These are phyloP conservation scores for Xylaria bambusicola DNA, from an alignment of 495 filamentous ascomycete genomes.

Conservation along the genomic window DNA sequence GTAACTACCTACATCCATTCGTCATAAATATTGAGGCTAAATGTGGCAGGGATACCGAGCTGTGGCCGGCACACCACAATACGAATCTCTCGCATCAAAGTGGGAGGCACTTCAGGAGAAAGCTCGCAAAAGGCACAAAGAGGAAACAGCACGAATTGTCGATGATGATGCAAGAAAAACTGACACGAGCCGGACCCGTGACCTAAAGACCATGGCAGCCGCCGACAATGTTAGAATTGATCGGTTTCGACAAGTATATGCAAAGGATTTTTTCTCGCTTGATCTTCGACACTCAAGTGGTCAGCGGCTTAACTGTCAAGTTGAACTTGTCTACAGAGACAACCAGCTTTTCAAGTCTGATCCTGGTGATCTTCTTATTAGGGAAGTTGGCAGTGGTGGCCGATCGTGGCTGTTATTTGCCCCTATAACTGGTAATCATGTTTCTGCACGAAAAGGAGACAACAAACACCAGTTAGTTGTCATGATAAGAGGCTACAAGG, in stretches of 20 bases:
- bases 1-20: conserved; percentile 7
- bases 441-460: conserved; percentile 82
- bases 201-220: conserved; percentile 72
- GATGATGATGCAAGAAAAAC: conserved; percentile 87
- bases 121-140: conserved; percentile 74
- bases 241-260: conserved; percentile 71
- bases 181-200: conserved; percentile 75
- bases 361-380: conserved; percentile 82
- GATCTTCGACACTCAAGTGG: conserved; percentile 87
- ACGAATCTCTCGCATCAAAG: conserved; percentile 29
- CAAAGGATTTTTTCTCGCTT: conserved; percentile 86
- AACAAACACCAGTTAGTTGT: conserved; percentile 68
- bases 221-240: conserved; percentile 71
- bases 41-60: conserved; percentile 29
- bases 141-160: conserved; percentile 84
- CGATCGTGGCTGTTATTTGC: conserved; percentile 88
- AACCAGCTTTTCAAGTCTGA: conserved; percentile 56
- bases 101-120: conserved; percentile 70
- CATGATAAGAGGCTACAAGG: conserved; percentile 75
- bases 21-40: conserved; percentile 14
- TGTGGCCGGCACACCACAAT: conserved; percentile 23
- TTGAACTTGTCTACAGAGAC: conserved; percentile 87
- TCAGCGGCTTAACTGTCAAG: conserved; percentile 80
- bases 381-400: conserved; percentile 73
- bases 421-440: conserved; percentile 64